Evolutionary conservation across 2,329 filamentous ascomycete genomes (phyloP), one percentile per base, ranked within the genome.

Genomic region (Penicillium sp.): DNA sequence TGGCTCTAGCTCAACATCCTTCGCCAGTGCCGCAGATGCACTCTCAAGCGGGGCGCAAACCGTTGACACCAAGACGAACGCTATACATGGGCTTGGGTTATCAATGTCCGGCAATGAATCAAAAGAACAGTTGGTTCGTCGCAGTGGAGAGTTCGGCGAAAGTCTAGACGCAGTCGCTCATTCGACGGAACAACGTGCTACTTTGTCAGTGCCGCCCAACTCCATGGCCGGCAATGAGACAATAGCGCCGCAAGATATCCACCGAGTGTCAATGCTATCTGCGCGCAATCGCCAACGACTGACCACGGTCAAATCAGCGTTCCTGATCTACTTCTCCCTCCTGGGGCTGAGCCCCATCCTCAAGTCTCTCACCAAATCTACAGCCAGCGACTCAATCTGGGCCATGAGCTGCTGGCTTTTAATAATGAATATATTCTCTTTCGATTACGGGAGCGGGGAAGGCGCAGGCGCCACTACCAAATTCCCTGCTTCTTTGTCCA

Each of bases 341-440:
- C 84, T 97, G 3, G 94, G 93, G 10, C 82, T 99, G 4, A 96
- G 90, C 40, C 94, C 94, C 0, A 97, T 99, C 60, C 85, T 99
- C 57, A 97, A 97, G 73, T 97, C 92, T 1, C 83, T 99, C n/a
- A 99, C 94, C 0, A 84, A 84, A 47, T 97, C 92, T 5, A 97
- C 93, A 4, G 93, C 90, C 7, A 89, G 85, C 52, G 94, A 99
- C 79, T 94, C 89, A 41, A 99, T 99, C 70, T 99, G 94, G 94
- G 91, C 94, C 54, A 89, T 99, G 79, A 94, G 90, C 47, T 92
- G 90, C 67, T 94, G 92, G 86, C 82, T 99, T 42, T 84, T 99
- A 58, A 84, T 89, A 66, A 93, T 97, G 75, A 99, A 99, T 72
- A 91, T 97, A 57, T 95, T 96, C 75, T 97, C 95, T 72, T 97